Evolutionary conservation across 164 flowering plant species (phyloP), one percentile per base, ranked within the genome.

Genomic region (Malania oleifera): DNA sequence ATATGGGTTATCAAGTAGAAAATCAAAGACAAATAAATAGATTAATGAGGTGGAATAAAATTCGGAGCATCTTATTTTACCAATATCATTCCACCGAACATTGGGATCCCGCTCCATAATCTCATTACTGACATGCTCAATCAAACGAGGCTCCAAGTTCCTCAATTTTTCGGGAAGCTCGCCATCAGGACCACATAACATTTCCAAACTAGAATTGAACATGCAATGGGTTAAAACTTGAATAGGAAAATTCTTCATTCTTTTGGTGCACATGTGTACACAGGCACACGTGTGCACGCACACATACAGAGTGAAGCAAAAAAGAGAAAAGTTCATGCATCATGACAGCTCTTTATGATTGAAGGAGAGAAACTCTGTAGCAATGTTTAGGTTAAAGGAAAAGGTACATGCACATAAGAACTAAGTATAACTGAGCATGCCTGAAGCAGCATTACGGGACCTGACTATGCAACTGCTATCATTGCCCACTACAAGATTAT

Each of bases 31-130:
- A 46, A 52, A n/a, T 52, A 26, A 31, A 45, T 13, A 47, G 19
- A 31, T 49, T 1, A 22, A 51, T 23, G 1, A 38, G 15, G 15
- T 54, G 19, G 44, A 38, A 46, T 27, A 37, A 52, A 28, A 26
- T 31, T 28, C 52, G 14, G 23, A 54, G 50, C 39, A 58, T 60
- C 19, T 22, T 29, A 47, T 44, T 56, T 59, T 82, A 95, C 97
- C 99, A 65, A 95, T 95, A 68, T 95, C 99, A 67, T 84, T 81
- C 99, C 99, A 95, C 17, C 95, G 91, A 31, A 95, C 96, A 79
- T 89, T 84, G 14, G 99, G 97, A 77, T 91, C 99, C 41, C 78
- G 79, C 58, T 89, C 96, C 99, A 95, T 91, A 46, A 95, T 85
- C 77, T 95, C 99, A 63, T 95, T 91, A 65, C 99, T 95, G 59